phyloP scores from a whole-genome alignment of 164 flowering plant genomes.

The Macadamia tetraphylla region DNA sequence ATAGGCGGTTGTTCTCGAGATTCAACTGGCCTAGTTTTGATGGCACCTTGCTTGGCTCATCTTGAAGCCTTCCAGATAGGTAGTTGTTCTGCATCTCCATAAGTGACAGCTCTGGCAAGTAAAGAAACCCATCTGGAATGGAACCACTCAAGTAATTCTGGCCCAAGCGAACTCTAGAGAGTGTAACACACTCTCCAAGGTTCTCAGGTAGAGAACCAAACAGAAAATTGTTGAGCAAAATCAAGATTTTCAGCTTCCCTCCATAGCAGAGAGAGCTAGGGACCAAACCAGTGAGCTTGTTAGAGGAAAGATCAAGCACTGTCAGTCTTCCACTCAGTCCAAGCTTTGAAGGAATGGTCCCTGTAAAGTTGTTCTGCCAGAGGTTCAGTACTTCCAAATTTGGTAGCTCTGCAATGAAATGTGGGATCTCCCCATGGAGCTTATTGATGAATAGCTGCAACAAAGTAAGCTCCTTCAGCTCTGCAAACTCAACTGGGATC shows the following conservation, averaged over 20 bases:
- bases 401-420: constrained; percentile 46
- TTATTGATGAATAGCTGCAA: constrained; percentile 37
- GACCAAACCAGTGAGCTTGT: constrained; percentile 55
- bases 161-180: constrained; percentile 44
- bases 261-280: constrained; percentile 50
- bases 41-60: constrained; percentile 20
- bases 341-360: constrained; percentile 29
- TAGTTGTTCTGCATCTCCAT: constrained; percentile 56
- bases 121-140: constrained; percentile 49
- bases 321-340: constrained; percentile 28
- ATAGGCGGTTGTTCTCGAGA: constrained; percentile 49
- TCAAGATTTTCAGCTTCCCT: constrained; percentile 37
- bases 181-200: constrained; percentile 48
- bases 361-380: constrained; percentile 61
- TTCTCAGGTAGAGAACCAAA: constrained; percentile 57
- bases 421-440: constrained; percentile 55
- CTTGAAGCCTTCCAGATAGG: constrained; percentile 36
- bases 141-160: constrained; percentile 52
- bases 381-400: constrained; percentile 53
- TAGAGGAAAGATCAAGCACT: constrained; percentile 52
- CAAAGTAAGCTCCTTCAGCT: constrained; percentile 36
- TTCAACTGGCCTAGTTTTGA: constrained; percentile 43
- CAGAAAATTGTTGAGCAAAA: constrained; percentile 51
- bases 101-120: constrained; percentile 47
- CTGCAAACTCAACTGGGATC: constrained; percentile 44